Evolutionary conservation across 192 early-diverging fungal species (phyloP).

Genomic region (Martensiomyces pterosporus): DNA sequence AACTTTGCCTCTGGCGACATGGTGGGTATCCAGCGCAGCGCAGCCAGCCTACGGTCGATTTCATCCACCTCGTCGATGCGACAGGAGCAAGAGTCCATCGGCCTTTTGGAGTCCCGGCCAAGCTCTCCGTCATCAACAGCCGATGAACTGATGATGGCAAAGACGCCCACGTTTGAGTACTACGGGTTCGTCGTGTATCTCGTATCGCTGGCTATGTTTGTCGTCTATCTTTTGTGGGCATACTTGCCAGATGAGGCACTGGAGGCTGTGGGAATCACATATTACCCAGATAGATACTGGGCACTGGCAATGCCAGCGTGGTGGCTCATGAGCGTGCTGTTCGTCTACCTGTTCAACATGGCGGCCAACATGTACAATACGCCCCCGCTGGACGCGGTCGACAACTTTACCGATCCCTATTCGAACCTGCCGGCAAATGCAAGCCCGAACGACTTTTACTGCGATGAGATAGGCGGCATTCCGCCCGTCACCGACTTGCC

Average conservation of each 20-base stretch:
- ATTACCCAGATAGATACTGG: constrained; percentile 86
- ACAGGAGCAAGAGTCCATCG: constrained; percentile 15
- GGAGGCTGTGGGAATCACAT: constrained; percentile 68
- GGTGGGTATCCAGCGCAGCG: too few relatives aligned
- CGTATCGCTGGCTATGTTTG: constrained; percentile 68
- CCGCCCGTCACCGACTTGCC: constrained; percentile 42
- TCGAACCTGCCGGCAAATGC: constrained; percentile 1
- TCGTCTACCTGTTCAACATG: constrained; percentile 70
- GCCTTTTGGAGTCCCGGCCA: constrained; percentile 16
- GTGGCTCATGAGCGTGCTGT: constrained; percentile 68
- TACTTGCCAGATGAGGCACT: constrained; percentile 76
- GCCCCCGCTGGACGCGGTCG: constrained; percentile 63
- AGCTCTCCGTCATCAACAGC: constrained; percentile 25
- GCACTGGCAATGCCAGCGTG: constrained; percentile 77
- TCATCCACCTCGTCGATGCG: constrained; percentile 7
- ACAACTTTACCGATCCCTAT: constrained; percentile 67
- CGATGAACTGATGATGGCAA: constrained; percentile 33
- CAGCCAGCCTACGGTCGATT: background rate
- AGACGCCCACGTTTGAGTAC: constrained; percentile 77
- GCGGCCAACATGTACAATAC: constrained; percentile 78
- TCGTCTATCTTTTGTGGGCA: constrained; percentile 78
- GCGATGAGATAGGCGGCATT: constrained; percentile 40
- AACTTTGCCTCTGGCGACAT: background rate
- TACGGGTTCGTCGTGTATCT: constrained; percentile 87
- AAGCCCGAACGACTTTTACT: constrained; percentile 14